These are phyloP conservation scores for Coccomyxa sp. DNA, from an alignment of 139 green algal genomes.

Conservation along the genomic window DNA sequence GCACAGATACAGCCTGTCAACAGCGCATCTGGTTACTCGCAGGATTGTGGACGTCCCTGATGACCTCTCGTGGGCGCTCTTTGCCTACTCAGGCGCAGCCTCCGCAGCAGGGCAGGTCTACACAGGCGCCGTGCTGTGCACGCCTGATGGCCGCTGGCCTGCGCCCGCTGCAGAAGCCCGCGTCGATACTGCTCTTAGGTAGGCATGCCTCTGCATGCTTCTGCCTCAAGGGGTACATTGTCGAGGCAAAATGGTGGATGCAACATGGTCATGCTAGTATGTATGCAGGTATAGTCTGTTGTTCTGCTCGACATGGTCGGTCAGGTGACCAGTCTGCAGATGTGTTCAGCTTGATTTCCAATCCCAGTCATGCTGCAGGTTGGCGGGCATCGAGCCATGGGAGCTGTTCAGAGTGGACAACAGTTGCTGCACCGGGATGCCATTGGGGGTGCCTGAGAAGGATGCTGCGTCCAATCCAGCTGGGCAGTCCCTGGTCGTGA, in stretches of 20 bases:
- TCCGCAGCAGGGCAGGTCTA: conserved; percentile 35
- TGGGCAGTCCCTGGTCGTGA: neutral
- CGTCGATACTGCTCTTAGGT: conserved; percentile 44
- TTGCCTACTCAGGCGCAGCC: conserved; percentile 77
- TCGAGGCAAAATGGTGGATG: conserved; percentile 15
- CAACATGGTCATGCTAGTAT: neutral
- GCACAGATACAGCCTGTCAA: neutral
- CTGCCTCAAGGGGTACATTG: conserved; percentile 13
- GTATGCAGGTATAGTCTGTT: neutral
- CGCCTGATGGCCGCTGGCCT: conserved; percentile 40
- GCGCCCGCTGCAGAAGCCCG: conserved; percentile 15
- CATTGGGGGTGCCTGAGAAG: conserved; percentile 14
- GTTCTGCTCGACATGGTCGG: neutral
- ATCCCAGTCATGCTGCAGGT: neutral
- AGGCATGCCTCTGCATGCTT: neutral
- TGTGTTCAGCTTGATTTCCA: neutral
- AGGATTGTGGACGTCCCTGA: conserved; percentile 83
- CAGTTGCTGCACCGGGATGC: conserved; percentile 30
- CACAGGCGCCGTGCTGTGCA: conserved; percentile 18
- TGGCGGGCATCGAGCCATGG: conserved; percentile 78
- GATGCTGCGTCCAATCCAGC: neutral
- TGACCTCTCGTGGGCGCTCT: conserved; percentile 71
- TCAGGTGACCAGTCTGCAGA: neutral
- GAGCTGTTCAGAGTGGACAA: conserved; percentile 83
- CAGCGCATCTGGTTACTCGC: neutral